Evolutionary conservation across 2,329 filamentous ascomycete genomes (phyloP).

Genomic region (Colletotrichum sp.): DNA sequence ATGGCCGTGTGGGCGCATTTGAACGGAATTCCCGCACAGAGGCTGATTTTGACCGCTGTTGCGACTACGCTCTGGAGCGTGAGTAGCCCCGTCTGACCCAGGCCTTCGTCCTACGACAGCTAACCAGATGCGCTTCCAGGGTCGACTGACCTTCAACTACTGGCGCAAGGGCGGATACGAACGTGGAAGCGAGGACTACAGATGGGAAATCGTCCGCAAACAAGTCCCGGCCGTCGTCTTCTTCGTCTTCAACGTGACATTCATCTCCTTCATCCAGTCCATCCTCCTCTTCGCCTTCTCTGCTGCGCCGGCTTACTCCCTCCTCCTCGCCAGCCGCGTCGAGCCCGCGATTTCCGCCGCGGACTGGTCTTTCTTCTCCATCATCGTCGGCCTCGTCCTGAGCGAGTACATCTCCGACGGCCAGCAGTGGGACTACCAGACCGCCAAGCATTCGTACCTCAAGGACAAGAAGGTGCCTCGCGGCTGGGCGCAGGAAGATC

Average conservation of each 20-base stretch:
- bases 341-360: constrained; percentile 51
- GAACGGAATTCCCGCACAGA: constrained; percentile 70
- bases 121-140: constrained; percentile 46
- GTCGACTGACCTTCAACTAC: constrained; percentile 92
- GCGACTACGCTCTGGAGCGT: constrained; percentile 83
- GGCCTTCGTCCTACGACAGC: not conserved
- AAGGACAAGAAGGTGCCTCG: constrained; percentile 73
- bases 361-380: constrained; percentile 54
- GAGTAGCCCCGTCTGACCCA: constrained; percentile 22
- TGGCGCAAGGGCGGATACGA: constrained; percentile 93
- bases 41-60: constrained; percentile 74
- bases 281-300: constrained; percentile 81
- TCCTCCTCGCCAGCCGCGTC: constrained; percentile 75
- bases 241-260: constrained; percentile 86
- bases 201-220: constrained; percentile 81
- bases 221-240: constrained; percentile 70
- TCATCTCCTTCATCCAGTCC: constrained; percentile 86
- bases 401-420: constrained; percentile 86
- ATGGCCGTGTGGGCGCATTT: constrained; percentile 83
- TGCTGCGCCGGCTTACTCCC: constrained; percentile 78
- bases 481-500: constrained; percentile 71
- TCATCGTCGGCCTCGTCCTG: constrained; percentile 56
- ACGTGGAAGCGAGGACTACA: constrained; percentile 91
- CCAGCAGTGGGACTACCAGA: constrained; percentile 91
- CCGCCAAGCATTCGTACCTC: constrained; percentile 78